These are phyloP conservation scores for Malus orientalis DNA, from an alignment of 306 rosid genomes.

Conservation along the genomic window DNA sequence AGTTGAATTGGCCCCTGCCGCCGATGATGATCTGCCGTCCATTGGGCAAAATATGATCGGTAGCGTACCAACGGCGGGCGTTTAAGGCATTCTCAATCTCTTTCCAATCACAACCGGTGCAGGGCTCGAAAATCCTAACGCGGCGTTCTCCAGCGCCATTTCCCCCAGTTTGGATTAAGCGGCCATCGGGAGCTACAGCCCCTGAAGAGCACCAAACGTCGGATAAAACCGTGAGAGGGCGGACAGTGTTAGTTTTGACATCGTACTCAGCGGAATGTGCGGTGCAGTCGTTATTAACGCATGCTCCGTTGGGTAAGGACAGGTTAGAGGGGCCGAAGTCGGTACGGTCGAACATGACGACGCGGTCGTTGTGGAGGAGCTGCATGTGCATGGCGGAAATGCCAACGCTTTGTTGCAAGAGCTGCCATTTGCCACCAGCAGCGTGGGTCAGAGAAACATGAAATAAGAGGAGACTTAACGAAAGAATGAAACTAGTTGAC, in stretches of 20 bases:
- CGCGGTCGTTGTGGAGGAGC: constrained; percentile 49
- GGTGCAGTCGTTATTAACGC: constrained; percentile 53
- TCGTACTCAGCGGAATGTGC: constrained; percentile 75
- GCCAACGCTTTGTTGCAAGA: constrained; percentile 35
- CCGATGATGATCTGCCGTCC: constrained; percentile 56
- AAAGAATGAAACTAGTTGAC: not conserved
- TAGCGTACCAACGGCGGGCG: constrained; percentile 47
- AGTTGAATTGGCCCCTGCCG: constrained; percentile 42
- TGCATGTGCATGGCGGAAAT: constrained; percentile 96
- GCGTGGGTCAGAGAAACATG: not conserved
- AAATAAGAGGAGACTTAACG: not conserved
- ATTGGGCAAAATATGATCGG: constrained; percentile 49
- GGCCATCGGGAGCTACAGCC: constrained; percentile 29
- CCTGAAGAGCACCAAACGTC: constrained; percentile 89
- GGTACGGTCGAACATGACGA: constrained; percentile 69
- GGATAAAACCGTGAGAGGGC: constrained; percentile 46
- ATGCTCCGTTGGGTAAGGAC: constrained; percentile 29
- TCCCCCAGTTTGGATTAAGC: constrained; percentile 65
- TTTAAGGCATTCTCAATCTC: constrained; percentile 19
- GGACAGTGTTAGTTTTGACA: constrained; percentile 43
- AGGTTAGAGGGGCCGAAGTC: constrained; percentile 63
- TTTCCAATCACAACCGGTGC: constrained; percentile 38
- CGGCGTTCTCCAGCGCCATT: constrained; percentile 37
- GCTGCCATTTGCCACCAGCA: constrained; percentile 43
- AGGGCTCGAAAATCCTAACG: constrained; percentile 32